Base-by-base conservation (phyloP, 768 basidiomycete species). In the Cystofilobasidium capitatum region DNA sequence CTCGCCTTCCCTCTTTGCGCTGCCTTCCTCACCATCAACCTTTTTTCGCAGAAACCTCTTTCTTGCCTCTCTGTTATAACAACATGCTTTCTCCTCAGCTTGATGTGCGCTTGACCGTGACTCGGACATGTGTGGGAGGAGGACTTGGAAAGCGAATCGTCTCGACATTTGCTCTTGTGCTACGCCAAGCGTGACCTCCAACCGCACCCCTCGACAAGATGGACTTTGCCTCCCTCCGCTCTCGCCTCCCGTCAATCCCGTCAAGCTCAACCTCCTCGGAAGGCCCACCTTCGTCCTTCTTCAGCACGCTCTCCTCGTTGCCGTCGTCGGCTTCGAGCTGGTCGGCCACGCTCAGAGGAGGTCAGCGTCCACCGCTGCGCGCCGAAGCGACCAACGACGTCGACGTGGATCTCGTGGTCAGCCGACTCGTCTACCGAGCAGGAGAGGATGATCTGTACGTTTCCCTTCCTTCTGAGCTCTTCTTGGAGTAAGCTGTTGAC, bases 391-490 rank as follows among this genome's bases (percentile, higher is more conserved):
- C 74, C 16, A 70, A 73, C 31, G 76, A 76, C 1, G 75, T 76
- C 51, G 72, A 42, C 75, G 75, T 54, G 69, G 85, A 88, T 70
- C 82, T 85, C 20, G 82, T 87, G 35, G 82, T 91, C 80, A 74
- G 78, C 44, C 84, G 80, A 75, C 80, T 91, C 78, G 89, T 91
- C 54, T 90, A 88, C 72, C 89, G 90, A 75, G 90, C 90, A 51
- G 90, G 90, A 2, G 87, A 90, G 66, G 90, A 92, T 78, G 91
- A 84, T 71, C 89, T 91, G 90, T 92, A 72, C 74, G 86, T 81
- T 37, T 40, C 47, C 55, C 22, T 62, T 58, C 60, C 29, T 49
- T 39, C 59, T 9, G 0, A 59, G 37, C 26, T 37, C 33, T 49
- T 10, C 55, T 13, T 42, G 42, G 29, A 17, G 5, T 13, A 20